Base-by-base conservation (phyloP, 257 asterid species). In the Nicotiana undulata region DNA sequence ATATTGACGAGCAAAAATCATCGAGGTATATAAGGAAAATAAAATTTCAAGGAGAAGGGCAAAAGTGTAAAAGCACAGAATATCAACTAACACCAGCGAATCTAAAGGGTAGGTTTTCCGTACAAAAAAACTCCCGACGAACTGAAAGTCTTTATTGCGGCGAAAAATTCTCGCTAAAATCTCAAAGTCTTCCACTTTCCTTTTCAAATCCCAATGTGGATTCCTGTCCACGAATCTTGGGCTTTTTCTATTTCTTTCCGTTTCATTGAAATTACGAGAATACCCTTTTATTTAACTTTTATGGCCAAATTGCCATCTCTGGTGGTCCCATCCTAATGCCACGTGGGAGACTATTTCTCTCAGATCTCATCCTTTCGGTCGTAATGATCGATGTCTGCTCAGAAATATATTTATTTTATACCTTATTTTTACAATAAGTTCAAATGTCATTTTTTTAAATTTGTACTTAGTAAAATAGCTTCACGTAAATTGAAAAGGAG, bases 191-290 rank as follows among this genome's bases (percentile, higher is more conserved):
- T 31, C 51, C 24, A 9, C 29, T 76, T 55, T 79, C 78, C 18
- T 64, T 84, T 75, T 77, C 82, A 66, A 84, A 84, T 84, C 82
- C 87, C 84, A 52, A 84, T 40, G 82, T 46, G 70, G 87, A 84
- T 84, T 26, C 59, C 80, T 40, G 74, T 63, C 85, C 87, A 75
- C 67, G 82, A 80, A 83, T 80, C 84, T 55, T 53, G 76, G 67
- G 63, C 15, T 49, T 26, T 52, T 67, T 20, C 61, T 24, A 12
- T 58, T 40, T 16, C 0, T 3, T 3, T 9, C 18, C 46, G 11
- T 37, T 37, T 9, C 12, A 8, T 2, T 8, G 3, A 12, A 65
- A 59, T 44, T n/a, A 53, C 79, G 0, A 1, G 7, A 18, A 6
- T 76, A 2, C 32, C 65, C 81, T 60, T 26, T 2, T 0, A 2